Evolutionary conservation across 164 flowering plant genomes (phyloP).

Genomic region (Paratinospora sagittata): DNA sequence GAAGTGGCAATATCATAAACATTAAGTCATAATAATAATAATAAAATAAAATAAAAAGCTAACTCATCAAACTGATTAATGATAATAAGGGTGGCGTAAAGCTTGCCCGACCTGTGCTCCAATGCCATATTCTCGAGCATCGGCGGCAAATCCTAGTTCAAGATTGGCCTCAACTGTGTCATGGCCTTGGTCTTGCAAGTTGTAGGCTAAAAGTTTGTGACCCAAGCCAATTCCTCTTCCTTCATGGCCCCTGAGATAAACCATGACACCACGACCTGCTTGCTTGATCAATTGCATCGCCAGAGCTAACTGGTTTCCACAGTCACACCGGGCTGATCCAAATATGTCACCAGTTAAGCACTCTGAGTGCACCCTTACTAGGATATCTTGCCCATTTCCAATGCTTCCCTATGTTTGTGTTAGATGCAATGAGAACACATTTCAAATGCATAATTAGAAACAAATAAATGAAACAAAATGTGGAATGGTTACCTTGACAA

Average conservation of each 20-base stretch:
- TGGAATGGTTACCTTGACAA: slow-evolving; percentile 63
- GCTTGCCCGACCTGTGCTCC: slow-evolving; percentile 69
- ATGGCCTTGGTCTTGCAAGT: slow-evolving; percentile 87
- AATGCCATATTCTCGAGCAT: slow-evolving; percentile 87
- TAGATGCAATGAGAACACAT: background rate
- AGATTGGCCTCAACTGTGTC: slow-evolving; percentile 96
- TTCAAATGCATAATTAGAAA: background rate
- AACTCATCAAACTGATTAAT: background rate
- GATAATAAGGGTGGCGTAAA: background rate
- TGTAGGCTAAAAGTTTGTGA: slow-evolving; percentile 84
- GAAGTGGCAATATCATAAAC: background rate
- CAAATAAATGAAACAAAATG: background rate
- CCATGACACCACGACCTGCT: slow-evolving; percentile 70
- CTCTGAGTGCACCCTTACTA: slow-evolving; percentile 87
- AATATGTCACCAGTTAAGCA: slow-evolving; percentile 89
- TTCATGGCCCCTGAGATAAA: slow-evolving; percentile 87
- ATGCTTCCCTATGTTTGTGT: slow-evolving; percentile 53
- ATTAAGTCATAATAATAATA: background rate
- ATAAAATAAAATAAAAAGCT: too few species aligned
- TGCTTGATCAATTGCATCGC: slow-evolving; percentile 77
- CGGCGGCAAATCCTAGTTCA: slow-evolving; percentile 80
- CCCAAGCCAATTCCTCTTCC: slow-evolving; percentile 93
- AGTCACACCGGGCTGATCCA: slow-evolving; percentile 84
- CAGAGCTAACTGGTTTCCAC: slow-evolving; percentile 79
- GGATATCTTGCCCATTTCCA: slow-evolving; percentile 74